Percentiles rank a stretch among this genome's conserved stretches.
Evolutionary conservation across 495 filamentous ascomycete genomes (phyloP).

Genomic region (Poronia punctata): DNA sequence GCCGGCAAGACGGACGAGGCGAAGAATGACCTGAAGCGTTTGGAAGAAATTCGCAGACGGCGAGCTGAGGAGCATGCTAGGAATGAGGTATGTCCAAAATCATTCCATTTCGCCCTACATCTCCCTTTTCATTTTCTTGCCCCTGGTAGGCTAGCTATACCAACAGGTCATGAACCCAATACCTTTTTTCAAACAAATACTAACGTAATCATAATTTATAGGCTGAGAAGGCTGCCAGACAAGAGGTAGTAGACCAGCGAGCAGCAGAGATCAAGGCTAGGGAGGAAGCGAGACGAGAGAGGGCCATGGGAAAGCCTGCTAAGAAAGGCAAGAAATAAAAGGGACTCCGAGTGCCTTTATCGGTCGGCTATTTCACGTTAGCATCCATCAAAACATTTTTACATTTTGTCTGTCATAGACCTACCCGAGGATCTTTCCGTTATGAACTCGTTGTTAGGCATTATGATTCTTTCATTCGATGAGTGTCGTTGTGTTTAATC

Average conservation of each 20-base stretch:
- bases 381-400: too few relatives aligned
- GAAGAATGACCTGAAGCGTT: slow-evolving; percentile 78
- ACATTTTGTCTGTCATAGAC: too few relatives aligned
- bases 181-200: neutral
- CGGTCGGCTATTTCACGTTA: too few relatives aligned
- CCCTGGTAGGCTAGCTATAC: neutral
- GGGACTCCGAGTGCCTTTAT: too few relatives aligned
- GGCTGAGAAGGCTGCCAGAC: slow-evolving; percentile 69
- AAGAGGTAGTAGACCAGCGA: slow-evolving; percentile 49
- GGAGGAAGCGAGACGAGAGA: slow-evolving; percentile 63
- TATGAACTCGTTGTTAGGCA: too few relatives aligned
- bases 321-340: slow-evolving; percentile 33
- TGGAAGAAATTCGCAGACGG: slow-evolving; percentile 74
- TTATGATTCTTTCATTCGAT: too few relatives aligned
- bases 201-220: slow-evolving; percentile 14
- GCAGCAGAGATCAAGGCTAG: slow-evolving; percentile 44
- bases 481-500: too few relatives aligned
- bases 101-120: slow-evolving; percentile 1
- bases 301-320: slow-evolving; percentile 31
- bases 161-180: neutral
- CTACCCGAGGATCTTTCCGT: too few relatives aligned
- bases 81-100: slow-evolving; percentile 38
- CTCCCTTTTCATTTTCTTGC: neutral
- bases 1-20: slow-evolving; percentile 97
- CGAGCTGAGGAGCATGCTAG: slow-evolving; percentile 71